These are phyloP conservation scores for Arthromyces matolae DNA, from an alignment of 768 basidiomycete genomes.

Conservation along the genomic window DNA sequence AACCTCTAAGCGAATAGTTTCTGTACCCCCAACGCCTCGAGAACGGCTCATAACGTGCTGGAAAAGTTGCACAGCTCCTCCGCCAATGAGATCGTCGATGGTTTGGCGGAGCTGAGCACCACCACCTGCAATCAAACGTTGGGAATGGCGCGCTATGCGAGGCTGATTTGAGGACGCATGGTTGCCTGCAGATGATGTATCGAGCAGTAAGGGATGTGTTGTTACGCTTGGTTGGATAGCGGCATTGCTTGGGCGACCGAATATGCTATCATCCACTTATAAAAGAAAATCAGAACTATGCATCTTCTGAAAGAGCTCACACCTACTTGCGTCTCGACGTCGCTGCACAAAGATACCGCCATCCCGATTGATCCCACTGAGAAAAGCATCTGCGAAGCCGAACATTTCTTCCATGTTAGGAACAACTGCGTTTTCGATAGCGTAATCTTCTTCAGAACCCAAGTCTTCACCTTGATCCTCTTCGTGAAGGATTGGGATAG, in stretches of 20 bases:
- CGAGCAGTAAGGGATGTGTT: conserved; percentile 78
- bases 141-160: conserved; percentile 51
- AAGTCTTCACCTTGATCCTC: conserved; percentile 61
- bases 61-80: conserved; percentile 77
- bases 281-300: not conserved
- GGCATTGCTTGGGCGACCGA: conserved; percentile 58
- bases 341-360: conserved; percentile 48
- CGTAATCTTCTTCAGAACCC: conserved; percentile 63
- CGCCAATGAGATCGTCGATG: conserved; percentile 78
- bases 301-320: conserved; percentile 6
- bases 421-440: conserved; percentile 28
- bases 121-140: conserved; percentile 49
- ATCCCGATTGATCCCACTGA: conserved; percentile 40
- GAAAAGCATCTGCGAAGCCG: conserved; percentile 50
- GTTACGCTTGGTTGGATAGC: conserved; percentile 62
- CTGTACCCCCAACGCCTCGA: conserved; percentile 48
- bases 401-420: conserved; percentile 48
- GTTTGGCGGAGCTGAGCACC: conserved; percentile 65
- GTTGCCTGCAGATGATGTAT: conserved; percentile 45
- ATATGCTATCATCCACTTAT: conserved; percentile 54
- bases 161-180: conserved; percentile 43
- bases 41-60: conserved; percentile 74
- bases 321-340: conserved; percentile 51
- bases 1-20: conserved; percentile 76
- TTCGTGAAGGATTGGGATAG: conserved; percentile 58